phyloP scores from a whole-genome alignment of 768 basidiomycete genomes.

The Serendipita sp. region DNA sequence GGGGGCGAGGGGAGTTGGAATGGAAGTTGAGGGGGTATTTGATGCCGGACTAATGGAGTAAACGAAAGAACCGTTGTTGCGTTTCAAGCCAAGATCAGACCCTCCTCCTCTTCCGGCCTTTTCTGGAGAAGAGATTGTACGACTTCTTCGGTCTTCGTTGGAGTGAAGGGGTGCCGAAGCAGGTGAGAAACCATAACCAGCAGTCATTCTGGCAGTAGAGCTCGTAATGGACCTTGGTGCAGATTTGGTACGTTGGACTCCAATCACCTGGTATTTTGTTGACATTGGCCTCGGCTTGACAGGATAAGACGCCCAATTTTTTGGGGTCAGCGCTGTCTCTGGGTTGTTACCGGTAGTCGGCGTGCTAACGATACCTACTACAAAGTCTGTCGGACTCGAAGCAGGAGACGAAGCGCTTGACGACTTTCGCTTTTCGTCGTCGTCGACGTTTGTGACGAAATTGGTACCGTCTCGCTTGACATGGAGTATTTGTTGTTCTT shows the following conservation, averaged over 20 bases:
- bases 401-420: background rate
- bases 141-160: background rate
- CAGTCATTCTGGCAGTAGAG: background rate
- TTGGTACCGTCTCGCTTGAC: background rate
- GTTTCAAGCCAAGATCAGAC: no score
- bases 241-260: background rate
- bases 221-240: no score
- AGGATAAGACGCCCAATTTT: background rate
- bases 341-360: no score
- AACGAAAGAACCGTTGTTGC: no score
- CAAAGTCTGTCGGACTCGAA: no score
- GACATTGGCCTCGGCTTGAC: background rate
- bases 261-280: background rate
- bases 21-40: background rate
- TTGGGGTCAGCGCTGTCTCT: no score
- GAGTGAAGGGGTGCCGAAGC: background rate
- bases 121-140: background rate
- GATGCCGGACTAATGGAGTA: background rate
- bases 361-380: no score
- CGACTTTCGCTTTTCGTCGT: background rate
- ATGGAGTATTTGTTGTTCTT: background rate
- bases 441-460: background rate
- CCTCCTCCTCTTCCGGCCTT: background rate
- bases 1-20: background rate
- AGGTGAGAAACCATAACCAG: background rate